Evolutionary conservation across 768 basidiomycete species (phyloP), one percentile per base, ranked within the genome.

Genomic region (Infundibulicybe gibba): DNA sequence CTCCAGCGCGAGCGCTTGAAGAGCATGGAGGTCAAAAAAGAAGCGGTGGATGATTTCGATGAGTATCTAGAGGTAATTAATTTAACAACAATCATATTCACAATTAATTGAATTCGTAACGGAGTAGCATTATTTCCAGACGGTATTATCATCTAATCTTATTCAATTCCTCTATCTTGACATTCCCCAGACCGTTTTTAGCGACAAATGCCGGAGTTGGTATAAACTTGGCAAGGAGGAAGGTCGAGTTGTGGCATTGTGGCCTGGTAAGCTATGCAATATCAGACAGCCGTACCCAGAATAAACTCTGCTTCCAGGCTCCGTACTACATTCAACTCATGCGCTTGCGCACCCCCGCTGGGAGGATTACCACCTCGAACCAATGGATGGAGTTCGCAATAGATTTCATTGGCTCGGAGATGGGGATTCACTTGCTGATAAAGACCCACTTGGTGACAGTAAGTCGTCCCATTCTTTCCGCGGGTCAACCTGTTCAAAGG

Each of bases 21-120:
- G 64, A 79, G 77, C 42, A 79, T 85, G 21, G 79, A 83, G 47
- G 73, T 75, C 13, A 82, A 81, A 61, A 54, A 55, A 15, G 75
- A 76, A 52, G 84, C 85, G 1, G 77, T 83, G 19, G 65, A 72
- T 20, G 84, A 84, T 43, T 86, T 79, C 55, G 80, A 83, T 60
- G 68, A 72, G 47, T 81, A 81, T 59, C 54, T 83, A 19, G 77
- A 81, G 60, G 79, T 79, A 49, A 48, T 25, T 3, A 25, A 10
- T 68, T 62, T 50, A 69, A 68, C 65, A 61, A 64, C 43, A 45
- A 52, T 25, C 25, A 25, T 25, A 25, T 25, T 8, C 8, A 25
- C 25, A 3, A 25, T 8, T 8, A 25, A 25, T 25, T 25, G 25
- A 25, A 25, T 25, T 4, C 25, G 8, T 3, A 8, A 25, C 8